Percentiles rank a stretch among this genome's conserved stretches.
These are phyloP conservation scores for Gomphus bonarii DNA, from an alignment of 1,284 basidiomycete species.

Conservation along the genomic window DNA sequence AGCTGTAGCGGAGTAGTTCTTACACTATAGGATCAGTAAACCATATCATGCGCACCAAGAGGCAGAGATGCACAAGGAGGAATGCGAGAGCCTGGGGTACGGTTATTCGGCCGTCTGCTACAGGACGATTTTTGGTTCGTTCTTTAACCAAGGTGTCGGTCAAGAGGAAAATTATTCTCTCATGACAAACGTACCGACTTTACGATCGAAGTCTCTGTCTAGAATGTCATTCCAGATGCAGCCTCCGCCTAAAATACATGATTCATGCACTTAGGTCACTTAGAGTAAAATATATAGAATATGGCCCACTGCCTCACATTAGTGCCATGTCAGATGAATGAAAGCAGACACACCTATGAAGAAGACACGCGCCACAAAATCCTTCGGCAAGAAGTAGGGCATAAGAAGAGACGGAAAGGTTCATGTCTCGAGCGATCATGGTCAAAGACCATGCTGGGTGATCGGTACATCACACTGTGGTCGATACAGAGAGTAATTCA, in stretches of 20 bases:
- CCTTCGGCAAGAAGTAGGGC: background rate
- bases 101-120: constrained; percentile 34
- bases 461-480: background rate
- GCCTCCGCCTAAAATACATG: background rate
- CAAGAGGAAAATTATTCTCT: background rate
- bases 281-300: background rate
- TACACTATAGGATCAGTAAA: constrained; percentile 12
- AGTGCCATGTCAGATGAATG: too few relatives aligned
- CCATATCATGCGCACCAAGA: constrained; percentile 24
- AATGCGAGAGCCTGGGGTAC: constrained; percentile 31
- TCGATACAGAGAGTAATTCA: background rate
- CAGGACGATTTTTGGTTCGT: constrained; percentile 37
- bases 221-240: constrained; percentile 18
- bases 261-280: background rate
- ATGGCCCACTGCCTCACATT: background rate
- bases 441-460: background rate
- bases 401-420: background rate
- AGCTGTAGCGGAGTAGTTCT: background rate
- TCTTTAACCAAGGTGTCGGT: constrained; percentile 21
- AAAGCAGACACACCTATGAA: background rate
- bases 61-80: constrained; percentile 27
- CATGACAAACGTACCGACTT: constrained; percentile 16
- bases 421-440: background rate
- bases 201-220: constrained; percentile 17
- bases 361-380: background rate